A percentile compares a stretch with the other conserved stretches of the same genome.
Conservation (phyloP, 129 eudicot species). For the Helianthus annuus region DNA sequence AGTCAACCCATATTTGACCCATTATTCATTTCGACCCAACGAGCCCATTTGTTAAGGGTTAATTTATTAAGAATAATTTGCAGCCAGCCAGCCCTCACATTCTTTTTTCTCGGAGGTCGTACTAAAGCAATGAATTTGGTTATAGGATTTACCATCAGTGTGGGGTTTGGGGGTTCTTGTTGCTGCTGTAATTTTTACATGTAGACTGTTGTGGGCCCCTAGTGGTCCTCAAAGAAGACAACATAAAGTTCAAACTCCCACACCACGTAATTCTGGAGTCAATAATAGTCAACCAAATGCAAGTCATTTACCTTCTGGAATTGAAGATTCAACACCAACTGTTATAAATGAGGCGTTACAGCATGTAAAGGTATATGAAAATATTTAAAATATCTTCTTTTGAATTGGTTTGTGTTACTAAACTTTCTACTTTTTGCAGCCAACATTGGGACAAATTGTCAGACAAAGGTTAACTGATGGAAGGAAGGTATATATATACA, state of each 20-base stretch:
- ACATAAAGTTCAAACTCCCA: conserved; percentile 60
- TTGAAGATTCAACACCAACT: conserved; percentile 64
- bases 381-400: neutral
- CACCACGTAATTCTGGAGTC: conserved; percentile 60
- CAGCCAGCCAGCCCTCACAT: too few species aligned
- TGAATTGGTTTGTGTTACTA: neutral
- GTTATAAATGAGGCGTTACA: conserved; percentile 80
- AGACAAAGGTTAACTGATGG: conserved; percentile 85
- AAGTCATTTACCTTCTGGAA: conserved; percentile 38
- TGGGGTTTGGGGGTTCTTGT: conserved; percentile 87
- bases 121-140: conserved; percentile 1
- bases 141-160: conserved; percentile 67
- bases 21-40: too few species aligned
- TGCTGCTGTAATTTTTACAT: conserved; percentile 74
- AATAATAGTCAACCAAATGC: conserved; percentile 39
- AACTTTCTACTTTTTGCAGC: conserved; percentile 43
- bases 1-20: too few species aligned
- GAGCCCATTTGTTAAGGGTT: neutral
- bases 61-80: neutral
- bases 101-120: too few species aligned
- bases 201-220: conserved; percentile 69
- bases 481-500: conserved; percentile 65
- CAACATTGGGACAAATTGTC: conserved; percentile 84
- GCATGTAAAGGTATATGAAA: conserved; percentile 57
- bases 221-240: conserved; percentile 67